phyloP scores from a whole-genome alignment of 371 early-diverging fungal species.

The Circinella minor region DNA sequence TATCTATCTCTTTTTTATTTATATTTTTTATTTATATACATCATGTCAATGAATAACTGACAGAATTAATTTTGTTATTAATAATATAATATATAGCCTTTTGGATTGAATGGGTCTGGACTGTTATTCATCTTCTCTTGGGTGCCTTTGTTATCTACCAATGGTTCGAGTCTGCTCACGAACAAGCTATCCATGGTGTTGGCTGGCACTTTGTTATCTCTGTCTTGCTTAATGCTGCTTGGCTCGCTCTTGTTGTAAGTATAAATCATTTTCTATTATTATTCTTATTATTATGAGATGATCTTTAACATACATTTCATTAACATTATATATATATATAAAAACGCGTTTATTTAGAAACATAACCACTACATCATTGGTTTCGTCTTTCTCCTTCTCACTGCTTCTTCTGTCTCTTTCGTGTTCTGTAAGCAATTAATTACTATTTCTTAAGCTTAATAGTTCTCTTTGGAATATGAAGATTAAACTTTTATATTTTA shows the following conservation, averaged over 20 bases:
- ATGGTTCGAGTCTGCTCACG: constrained; percentile 66
- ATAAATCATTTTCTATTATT: too few relatives aligned
- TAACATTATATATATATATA: too few relatives aligned
- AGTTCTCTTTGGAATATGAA: neutral
- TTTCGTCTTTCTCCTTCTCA: constrained; percentile 51
- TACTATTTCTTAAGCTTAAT: too few relatives aligned
- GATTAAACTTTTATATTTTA: neutral
- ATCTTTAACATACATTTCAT: too few relatives aligned
- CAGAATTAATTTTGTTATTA: neutral
- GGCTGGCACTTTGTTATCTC: constrained; percentile 73
- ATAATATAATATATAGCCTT: constrained; percentile 29
- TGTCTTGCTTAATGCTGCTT: constrained; percentile 59
- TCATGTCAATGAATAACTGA: neutral
- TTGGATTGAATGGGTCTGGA: constrained; percentile 65
- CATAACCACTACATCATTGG: constrained; percentile 46
- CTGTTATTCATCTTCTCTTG: constrained; percentile 65
- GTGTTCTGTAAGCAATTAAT: constrained; percentile 50
- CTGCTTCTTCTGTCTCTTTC: constrained; percentile 52
- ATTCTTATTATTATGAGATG: too few relatives aligned
- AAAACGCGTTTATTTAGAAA: constrained; percentile 24
- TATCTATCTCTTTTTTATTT: neutral
- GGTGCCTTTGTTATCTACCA: constrained; percentile 71
- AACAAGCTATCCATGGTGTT: constrained; percentile 64
- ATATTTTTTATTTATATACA: neutral
- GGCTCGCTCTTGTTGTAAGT: constrained; percentile 67